phyloP scores from a whole-genome alignment of 2,329 filamentous ascomycete genomes.

The Trichoderma sp. region DNA sequence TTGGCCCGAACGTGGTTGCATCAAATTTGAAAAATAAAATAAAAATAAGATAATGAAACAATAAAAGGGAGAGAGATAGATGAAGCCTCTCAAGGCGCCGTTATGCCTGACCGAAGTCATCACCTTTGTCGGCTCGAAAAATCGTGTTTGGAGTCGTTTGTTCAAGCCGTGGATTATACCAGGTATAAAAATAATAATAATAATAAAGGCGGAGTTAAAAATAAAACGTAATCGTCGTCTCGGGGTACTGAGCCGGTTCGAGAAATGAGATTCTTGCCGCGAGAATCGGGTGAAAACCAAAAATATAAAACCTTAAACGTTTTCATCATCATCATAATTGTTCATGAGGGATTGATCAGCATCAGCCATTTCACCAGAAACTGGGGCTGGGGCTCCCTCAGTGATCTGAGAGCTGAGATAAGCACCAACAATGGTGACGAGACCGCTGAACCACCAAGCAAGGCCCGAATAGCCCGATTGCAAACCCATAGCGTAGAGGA shows the following conservation, averaged over 20 bases:
- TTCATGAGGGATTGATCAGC: constrained; percentile 29
- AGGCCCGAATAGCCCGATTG: constrained; percentile 80
- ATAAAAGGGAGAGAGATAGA: not conserved
- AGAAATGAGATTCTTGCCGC: not conserved
- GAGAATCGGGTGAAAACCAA: not conserved
- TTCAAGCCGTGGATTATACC: not conserved
- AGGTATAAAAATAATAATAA: not conserved
- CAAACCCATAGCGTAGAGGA: constrained; percentile 79
- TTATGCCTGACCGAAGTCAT: not conserved
- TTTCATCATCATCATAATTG: constrained; percentile 35
- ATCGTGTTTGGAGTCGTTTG: not conserved
- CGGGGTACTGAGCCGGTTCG: not conserved
- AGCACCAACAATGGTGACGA: constrained; percentile 73
- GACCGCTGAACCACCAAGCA: constrained; percentile 87
- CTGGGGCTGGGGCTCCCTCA: constrained; percentile 53
- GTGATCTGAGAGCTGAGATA: constrained; percentile 73
- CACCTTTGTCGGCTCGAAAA: not conserved
- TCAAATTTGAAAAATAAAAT: not conserved
- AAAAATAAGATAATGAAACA: not conserved
- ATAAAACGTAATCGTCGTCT: not conserved
- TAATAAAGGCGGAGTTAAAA: not conserved
- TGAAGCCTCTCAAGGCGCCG: not conserved
- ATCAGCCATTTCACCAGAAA: constrained; percentile 41
- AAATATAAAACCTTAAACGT: constrained; percentile 27
- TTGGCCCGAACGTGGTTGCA: not conserved